These are phyloP conservation scores for Eucalyptus virginea DNA, from an alignment of 345 rosid species.

Conservation along the genomic window DNA sequence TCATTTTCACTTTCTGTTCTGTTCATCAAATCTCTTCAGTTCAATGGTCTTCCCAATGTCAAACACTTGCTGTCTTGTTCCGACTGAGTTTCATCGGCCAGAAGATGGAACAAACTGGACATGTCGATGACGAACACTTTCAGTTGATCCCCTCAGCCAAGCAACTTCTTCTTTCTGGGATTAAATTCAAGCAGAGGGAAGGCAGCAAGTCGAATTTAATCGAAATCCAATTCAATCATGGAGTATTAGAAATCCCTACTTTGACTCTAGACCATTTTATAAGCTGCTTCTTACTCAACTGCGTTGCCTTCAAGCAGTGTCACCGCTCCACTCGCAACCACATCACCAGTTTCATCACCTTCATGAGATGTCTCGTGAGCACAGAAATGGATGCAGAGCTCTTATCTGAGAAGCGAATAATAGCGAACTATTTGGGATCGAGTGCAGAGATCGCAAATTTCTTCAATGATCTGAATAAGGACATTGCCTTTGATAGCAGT, in stretches of 20 bases:
- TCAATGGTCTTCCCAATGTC: neutral
- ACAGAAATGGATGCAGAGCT: neutral
- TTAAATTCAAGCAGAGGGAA: constrained; percentile 10
- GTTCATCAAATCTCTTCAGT: neutral
- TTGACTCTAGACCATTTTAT: constrained; percentile 19
- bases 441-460: constrained; percentile 21
- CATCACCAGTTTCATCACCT: constrained; percentile 22
- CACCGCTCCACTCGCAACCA: constrained; percentile 1
- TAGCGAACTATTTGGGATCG: constrained; percentile 32
- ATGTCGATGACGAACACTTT: neutral
- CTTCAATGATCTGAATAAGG: constrained; percentile 24
- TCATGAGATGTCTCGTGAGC: constrained; percentile 29
- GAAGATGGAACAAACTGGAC: neutral
- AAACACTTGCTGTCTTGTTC: constrained; percentile 32
- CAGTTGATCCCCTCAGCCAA: constrained; percentile 16
- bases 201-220: constrained; percentile 1
- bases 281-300: constrained; percentile 17
- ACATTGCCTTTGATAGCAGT: constrained; percentile 11
- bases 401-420: constrained; percentile 6
- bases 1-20: no score
- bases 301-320: constrained; percentile 16
- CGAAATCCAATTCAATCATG: constrained; percentile 19
- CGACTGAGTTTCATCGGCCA: constrained; percentile 1
- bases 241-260: constrained; percentile 21
- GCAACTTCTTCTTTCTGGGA: constrained; percentile 31